A percentile compares a stretch with the other conserved stretches of the same genome.
These are phyloP conservation scores for Meyerozyma sp. DNA, from an alignment of 1,139 yeast genomes.

Conservation along the genomic window DNA sequence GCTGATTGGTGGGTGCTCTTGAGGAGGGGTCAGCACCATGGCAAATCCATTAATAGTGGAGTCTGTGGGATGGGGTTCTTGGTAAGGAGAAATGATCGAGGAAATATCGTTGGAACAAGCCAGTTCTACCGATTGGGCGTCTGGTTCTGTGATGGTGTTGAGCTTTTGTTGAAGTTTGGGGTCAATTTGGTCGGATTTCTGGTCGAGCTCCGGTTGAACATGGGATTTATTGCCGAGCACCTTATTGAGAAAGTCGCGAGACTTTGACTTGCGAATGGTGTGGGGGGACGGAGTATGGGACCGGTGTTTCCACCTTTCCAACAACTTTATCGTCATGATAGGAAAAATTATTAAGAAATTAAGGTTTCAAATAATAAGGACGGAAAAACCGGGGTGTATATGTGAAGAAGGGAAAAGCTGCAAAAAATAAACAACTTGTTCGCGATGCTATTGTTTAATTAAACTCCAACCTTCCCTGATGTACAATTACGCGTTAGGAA, in stretches of 20 bases:
- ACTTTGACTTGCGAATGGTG: background rate
- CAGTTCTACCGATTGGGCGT: background rate
- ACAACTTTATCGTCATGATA: background rate
- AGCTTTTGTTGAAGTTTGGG: background rate
- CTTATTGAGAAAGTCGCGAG: background rate
- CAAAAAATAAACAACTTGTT: conserved; percentile 1
- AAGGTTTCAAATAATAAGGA: background rate
- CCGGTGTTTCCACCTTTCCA: background rate
- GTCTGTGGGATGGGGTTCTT: background rate
- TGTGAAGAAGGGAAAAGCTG: background rate
- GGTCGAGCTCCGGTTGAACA: background rate
- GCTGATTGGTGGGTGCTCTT: background rate
- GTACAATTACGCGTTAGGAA: background rate
- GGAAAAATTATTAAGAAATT: background rate
- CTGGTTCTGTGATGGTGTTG: background rate
- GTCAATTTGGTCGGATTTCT: background rate
- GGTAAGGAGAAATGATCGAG: background rate
- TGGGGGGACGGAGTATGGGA: background rate
- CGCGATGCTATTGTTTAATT: background rate
- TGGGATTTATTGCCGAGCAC: background rate
- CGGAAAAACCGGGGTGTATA: background rate
- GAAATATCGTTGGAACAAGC: background rate
- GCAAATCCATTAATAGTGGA: background rate
- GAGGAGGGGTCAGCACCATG: background rate
- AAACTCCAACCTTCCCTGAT: background rate